These are phyloP conservation scores for Pseudonitzschia multiseries DNA, from an alignment of 108 stramenopile species.

Conservation along the genomic window DNA sequence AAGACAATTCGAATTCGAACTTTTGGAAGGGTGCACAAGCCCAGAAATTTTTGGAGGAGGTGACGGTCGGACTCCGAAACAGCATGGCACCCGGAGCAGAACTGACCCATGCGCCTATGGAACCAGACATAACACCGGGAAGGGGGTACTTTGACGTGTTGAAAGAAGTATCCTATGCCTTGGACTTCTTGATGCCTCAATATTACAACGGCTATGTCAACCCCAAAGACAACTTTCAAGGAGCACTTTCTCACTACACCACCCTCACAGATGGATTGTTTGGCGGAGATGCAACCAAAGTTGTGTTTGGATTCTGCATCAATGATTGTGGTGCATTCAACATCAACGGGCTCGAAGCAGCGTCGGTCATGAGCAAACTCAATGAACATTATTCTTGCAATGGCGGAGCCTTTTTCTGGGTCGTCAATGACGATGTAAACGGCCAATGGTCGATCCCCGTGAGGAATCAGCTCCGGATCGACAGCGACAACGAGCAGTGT, in stretches of 20 bases:
- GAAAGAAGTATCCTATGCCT: conserved; percentile 19
- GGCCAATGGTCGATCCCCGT: conserved; percentile 39
- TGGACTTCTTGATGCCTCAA: conserved; percentile 63
- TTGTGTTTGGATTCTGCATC: conserved; percentile 63
- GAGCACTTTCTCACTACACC: conserved; percentile 32
- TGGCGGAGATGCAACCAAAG: conserved; percentile 47
- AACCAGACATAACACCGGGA: conserved; percentile 44
- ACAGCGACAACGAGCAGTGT: no score
- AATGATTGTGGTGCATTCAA: conserved; percentile 46
- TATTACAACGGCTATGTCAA: conserved; percentile 45
- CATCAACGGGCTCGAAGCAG: conserved; percentile 35
- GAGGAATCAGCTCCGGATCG: no score
- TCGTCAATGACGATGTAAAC: conserved; percentile 40
- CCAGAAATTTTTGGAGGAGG: conserved; percentile 37
- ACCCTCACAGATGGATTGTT: conserved; percentile 43
- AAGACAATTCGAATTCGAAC: conserved; percentile 31
- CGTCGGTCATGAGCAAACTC: conserved; percentile 33
- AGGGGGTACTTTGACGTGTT: conserved; percentile 51
- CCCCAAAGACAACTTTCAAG: neutral
- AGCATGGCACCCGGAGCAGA: conserved; percentile 43
- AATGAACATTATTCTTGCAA: conserved; percentile 30
- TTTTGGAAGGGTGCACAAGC: conserved; percentile 38
- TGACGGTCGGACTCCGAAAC: conserved; percentile 43
- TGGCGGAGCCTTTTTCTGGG: conserved; percentile 65
- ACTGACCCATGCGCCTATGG: conserved; percentile 68